phyloP scores from a whole-genome alignment of 345 rosid genomes.

The Populus nigra region DNA sequence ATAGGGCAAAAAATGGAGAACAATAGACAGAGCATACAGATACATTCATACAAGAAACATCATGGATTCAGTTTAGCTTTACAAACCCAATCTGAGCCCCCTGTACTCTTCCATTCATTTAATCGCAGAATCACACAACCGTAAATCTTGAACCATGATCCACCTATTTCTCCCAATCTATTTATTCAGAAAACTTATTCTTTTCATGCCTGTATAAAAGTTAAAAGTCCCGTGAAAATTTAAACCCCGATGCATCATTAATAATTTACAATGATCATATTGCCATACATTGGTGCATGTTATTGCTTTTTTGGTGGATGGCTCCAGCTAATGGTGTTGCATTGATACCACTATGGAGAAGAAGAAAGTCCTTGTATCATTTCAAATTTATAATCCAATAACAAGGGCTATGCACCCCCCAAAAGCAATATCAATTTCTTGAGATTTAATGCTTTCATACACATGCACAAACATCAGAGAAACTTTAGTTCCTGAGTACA shows the following conservation, averaged over 20 bases:
- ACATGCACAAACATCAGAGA: neutral
- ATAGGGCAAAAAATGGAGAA: neutral
- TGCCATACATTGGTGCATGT: neutral
- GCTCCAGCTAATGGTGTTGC: neutral
- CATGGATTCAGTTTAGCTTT: neutral
- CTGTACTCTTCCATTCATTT: neutral
- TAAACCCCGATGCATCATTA: neutral
- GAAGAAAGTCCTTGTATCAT: neutral
- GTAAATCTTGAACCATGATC: neutral
- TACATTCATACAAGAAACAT: neutral
- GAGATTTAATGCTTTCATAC: neutral
- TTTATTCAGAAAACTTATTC: neutral
- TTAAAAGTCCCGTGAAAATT: neutral
- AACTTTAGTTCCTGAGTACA: neutral
- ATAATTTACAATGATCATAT: neutral
- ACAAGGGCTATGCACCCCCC: neutral
- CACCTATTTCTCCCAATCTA: neutral
- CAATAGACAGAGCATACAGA: neutral
- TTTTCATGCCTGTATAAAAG: neutral
- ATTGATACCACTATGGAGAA: neutral
- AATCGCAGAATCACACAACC: neutral
- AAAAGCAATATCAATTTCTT: neutral
- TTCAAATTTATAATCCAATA: neutral
- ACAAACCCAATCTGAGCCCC: neutral
- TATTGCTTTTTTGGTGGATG: neutral